Conservation (phyloP, 148 eudicot species). For the Dysphania ambrosioides region DNA sequence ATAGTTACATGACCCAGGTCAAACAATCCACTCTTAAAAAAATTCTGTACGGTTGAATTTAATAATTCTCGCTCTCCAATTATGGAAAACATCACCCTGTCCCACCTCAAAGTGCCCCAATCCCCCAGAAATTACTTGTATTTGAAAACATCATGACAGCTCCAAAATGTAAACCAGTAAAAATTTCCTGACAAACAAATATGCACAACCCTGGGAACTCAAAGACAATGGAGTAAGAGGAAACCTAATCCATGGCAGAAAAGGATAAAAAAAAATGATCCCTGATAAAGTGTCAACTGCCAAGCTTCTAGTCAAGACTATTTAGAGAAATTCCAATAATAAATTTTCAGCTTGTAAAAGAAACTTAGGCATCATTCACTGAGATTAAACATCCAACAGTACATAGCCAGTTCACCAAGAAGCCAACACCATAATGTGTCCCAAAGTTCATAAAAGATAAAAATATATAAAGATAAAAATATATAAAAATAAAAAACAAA, state of each 20-base stretch:
- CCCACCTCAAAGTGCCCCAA: not conserved
- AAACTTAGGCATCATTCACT: not conserved
- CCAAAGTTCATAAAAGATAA: no score
- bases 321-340: not conserved
- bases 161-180: not conserved
- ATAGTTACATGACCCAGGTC: no score
- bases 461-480: no score
- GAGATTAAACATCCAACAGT: not conserved
- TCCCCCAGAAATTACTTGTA: not conserved
- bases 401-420: not conserved
- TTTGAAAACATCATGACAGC: not conserved
- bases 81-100: no score
- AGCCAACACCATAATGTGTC: not conserved
- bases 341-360: not conserved
- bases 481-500: no score
- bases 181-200: not conserved
- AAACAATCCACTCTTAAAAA: no score
- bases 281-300: not conserved
- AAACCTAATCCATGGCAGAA: not conserved
- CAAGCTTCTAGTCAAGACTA: not conserved
- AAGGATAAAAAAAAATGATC: not conserved
- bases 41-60: not conserved
- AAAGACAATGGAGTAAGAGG: not conserved
- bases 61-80: no score
- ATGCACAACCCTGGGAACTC: not conserved